These are phyloP conservation scores for Rubia tinctorum DNA, from an alignment of 305 asterid genomes.

Conservation along the genomic window DNA sequence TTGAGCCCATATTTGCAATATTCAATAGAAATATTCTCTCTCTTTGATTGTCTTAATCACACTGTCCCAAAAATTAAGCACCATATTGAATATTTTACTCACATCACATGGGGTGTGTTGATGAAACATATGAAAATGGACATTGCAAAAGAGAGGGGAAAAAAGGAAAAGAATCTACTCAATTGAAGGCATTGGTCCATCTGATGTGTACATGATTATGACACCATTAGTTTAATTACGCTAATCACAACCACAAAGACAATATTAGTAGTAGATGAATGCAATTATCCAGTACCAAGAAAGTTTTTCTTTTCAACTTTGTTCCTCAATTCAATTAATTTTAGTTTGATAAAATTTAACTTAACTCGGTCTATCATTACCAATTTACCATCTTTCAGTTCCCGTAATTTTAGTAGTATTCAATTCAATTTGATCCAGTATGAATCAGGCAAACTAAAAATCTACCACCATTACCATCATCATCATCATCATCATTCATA, in stretches of 20 bases:
- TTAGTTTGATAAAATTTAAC: too few species aligned
- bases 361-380: too few species aligned
- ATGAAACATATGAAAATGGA: conserved; percentile 15
- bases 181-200: conserved; percentile 24
- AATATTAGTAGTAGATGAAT: conserved; percentile 4
- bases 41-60: neutral
- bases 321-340: too few species aligned
- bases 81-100: neutral
- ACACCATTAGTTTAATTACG: conserved; percentile 14
- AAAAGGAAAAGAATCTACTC: conserved; percentile 28
- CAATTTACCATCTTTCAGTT: too few species aligned
- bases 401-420: too few species aligned
- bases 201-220: conserved; percentile 22
- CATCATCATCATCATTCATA: conserved; percentile 13
- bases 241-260: conserved; percentile 6
- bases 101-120: neutral
- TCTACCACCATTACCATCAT: conserved; percentile 9
- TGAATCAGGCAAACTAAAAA: too few species aligned
- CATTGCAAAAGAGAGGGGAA: conserved; percentile 21
- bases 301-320: too few species aligned
- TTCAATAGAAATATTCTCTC: neutral
- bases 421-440: too few species aligned
- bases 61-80: conserved; percentile 8
- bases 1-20: neutral
- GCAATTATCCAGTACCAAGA: neutral